These are phyloP conservation scores for Borovskyia barvae DNA, from an alignment of 208 protist species.

Conservation along the genomic window DNA sequence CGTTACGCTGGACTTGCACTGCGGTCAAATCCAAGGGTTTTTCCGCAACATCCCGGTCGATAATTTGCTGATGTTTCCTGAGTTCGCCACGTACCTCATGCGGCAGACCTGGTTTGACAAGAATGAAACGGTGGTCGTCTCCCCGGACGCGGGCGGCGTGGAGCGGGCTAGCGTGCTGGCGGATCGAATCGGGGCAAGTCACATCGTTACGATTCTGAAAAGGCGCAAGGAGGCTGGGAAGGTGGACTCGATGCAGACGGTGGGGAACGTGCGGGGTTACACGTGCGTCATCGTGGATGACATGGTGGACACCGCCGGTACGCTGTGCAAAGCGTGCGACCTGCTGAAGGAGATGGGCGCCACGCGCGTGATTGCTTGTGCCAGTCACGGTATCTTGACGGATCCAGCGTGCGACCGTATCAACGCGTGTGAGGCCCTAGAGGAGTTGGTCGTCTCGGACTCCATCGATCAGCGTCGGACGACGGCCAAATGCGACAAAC, in stretches of 20 bases:
- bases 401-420: constrained; percentile 90
- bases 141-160: constrained; percentile 96
- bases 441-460: constrained; percentile 93
- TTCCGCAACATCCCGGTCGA: constrained; percentile 95
- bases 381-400: constrained; percentile 95
- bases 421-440: constrained; percentile 81
- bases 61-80: constrained; percentile 91
- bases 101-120: constrained; percentile 82
- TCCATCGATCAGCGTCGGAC: constrained; percentile 74
- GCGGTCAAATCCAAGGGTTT: constrained; percentile 95
- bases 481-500: constrained; percentile 75
- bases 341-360: constrained; percentile 91
- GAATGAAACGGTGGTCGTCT: constrained; percentile 90
- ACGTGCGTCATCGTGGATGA: constrained; percentile 96
- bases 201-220: constrained; percentile 92
- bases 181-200: constrained; percentile 81
- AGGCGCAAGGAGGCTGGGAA: constrained; percentile 91
- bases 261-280: constrained; percentile 94
- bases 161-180: constrained; percentile 91
- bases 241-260: constrained; percentile 93
- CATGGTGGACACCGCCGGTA: constrained; percentile 97
- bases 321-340: constrained; percentile 91
- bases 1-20: constrained; percentile 94
- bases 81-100: constrained; percentile 84
- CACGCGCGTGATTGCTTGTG: constrained; percentile 89